These are phyloP conservation scores for Dryas integrifolia DNA, from an alignment of 331 rosid species.

Conservation along the genomic window DNA sequence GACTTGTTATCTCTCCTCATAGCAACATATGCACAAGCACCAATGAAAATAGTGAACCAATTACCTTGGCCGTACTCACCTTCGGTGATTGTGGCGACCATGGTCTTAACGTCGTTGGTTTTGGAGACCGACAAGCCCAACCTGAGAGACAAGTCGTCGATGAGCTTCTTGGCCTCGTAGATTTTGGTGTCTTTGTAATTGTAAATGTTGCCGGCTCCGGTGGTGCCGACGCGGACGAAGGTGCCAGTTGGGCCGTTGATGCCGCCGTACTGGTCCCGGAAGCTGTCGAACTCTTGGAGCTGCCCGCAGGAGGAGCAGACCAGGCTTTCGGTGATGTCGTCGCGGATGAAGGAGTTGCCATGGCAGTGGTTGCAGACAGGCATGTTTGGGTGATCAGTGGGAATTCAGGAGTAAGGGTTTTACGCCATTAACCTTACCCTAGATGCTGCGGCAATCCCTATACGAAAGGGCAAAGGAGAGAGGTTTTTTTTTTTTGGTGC, in stretches of 20 bases:
- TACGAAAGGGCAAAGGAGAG: too few species aligned
- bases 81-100: conserved; percentile 51
- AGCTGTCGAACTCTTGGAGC: conserved; percentile 48
- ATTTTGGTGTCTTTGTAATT: conserved; percentile 47
- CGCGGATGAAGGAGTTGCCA: conserved; percentile 41
- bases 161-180: conserved; percentile 40
- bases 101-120: conserved; percentile 33
- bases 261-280: conserved; percentile 50
- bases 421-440: too few species aligned
- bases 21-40: conserved; percentile 62
- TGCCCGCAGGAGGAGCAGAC: conserved; percentile 47
- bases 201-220: conserved; percentile 51
- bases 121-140: conserved; percentile 42
- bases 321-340: conserved; percentile 35
- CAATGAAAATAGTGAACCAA: conserved; percentile 62
- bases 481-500: too few species aligned
- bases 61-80: conserved; percentile 64
- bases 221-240: conserved; percentile 13
- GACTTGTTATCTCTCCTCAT: conserved; percentile 52
- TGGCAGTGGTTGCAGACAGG: conserved; percentile 43
- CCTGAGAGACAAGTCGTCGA: conserved; percentile 40
- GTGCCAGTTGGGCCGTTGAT: conserved; percentile 38
- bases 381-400: background rate
- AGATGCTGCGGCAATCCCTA: too few species aligned
- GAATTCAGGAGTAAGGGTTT: too few species aligned